Evolutionary conservation across 83 land plant genomes (phyloP), one percentile per base, ranked within the genome.

Genomic region (Picea engelmannii): DNA sequence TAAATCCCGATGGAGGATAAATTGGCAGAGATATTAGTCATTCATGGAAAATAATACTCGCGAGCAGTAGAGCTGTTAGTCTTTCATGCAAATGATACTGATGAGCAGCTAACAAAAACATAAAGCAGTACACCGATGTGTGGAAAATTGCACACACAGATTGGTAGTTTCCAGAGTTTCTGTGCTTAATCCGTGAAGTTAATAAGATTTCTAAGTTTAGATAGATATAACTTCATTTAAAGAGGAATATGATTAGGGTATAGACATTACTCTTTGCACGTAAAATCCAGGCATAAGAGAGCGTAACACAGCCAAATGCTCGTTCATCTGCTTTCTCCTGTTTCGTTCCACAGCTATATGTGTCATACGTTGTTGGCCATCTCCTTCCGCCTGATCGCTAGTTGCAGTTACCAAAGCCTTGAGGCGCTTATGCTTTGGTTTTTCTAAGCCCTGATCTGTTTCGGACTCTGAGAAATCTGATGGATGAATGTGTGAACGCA

Each of bases 211-310:
- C 47, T 42, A 42, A 7, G 47, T 42, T 6, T 1, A 35, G 38
- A 35, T 35, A 1, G 38, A 2, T 35, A 35, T 35, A 42, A 6
- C 7, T 42, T 5, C 7, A 42, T 42, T 42, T 42, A 42, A 42
- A 42, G 6, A 42, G 6, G 47, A 42, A 42, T 7, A 7, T 0
- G 47, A 42, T 42, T 42, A 42, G 47, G 76, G 31, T 52, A 15
- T 74, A 76, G 35, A 75, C 63, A 88, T 80, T 86, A 92, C 95
- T 60, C 93, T 88, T 80, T 92, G 93, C 81, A 92, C 95, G 65
- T 92, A 92, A 82, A 91, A 91, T 74, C 90, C 82, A 68, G 95
- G 95, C 95, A 92, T 91, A 80, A 92, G 88, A 5, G 95, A 91
- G 1, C 95, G 85, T 13, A 92, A 80, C 4, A 91, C 90, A 1